Conservation (phyloP, 495 filamentous ascomycete species). For the Neurospora sp. region DNA sequence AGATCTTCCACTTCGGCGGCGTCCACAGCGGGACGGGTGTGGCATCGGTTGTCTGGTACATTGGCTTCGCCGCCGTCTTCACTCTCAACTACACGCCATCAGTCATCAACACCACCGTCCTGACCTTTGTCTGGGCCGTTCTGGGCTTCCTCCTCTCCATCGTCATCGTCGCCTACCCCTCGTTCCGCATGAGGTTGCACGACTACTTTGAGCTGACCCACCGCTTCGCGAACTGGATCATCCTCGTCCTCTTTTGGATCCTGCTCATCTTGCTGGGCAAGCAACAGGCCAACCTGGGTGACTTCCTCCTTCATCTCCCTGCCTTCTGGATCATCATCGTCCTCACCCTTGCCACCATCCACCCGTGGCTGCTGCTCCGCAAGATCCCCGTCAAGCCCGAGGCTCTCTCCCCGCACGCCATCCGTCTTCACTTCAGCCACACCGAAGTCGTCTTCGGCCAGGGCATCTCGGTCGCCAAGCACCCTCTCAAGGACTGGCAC, state of each 20-base stretch:
- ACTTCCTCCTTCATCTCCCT: conserved; percentile 43
- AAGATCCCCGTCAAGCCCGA: conserved; percentile 51
- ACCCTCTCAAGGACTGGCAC: conserved; percentile 67
- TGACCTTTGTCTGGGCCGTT: conserved; percentile 29
- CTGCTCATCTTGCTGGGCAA: conserved; percentile 46
- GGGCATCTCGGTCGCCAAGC: conserved; percentile 40
- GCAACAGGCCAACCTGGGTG: conserved; percentile 21
- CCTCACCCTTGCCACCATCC: conserved; percentile 47
- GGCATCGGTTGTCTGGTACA: conserved; percentile 60
- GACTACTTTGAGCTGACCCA: conserved; percentile 57
- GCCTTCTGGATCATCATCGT: conserved; percentile 59
- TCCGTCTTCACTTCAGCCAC: conserved; percentile 58
- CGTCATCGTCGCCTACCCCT: conserved; percentile 38
- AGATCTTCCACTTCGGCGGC: conserved; percentile 69
- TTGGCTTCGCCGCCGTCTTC: conserved; percentile 34
- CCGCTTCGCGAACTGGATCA: conserved; percentile 54
- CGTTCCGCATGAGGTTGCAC: conserved; percentile 43
- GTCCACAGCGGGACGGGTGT: conserved; percentile 64
- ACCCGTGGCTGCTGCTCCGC: conserved; percentile 59
- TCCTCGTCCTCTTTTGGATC: conserved; percentile 50
- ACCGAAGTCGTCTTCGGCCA: conserved; percentile 38
- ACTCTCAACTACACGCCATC: conserved; percentile 32
- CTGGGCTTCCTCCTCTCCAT: conserved; percentile 30
- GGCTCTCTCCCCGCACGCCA: conserved; percentile 55
- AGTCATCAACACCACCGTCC: conserved; percentile 9